phyloP scores from a whole-genome alignment of 2,329 filamentous ascomycete species.

The Seiridium unicorne region DNA sequence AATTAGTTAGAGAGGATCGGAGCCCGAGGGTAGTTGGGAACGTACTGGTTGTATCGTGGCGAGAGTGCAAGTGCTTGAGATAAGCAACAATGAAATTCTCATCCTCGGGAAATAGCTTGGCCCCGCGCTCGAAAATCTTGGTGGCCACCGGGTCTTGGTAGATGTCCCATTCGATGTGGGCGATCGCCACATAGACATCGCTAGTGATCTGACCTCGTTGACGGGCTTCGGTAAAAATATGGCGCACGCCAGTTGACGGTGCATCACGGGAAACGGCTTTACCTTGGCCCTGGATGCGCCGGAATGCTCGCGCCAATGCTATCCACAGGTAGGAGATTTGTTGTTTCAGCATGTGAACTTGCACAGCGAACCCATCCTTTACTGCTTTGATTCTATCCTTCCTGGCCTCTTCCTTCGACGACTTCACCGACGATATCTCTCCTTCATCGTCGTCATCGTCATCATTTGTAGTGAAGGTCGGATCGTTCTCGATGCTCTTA shows the following conservation, averaged over 20 bases:
- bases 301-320: slow-evolving; percentile 88
- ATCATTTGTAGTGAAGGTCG: slow-evolving; percentile 30
- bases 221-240: slow-evolving; percentile 86
- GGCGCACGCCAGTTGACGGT: slow-evolving; percentile 64
- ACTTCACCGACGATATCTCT: slow-evolving; percentile 37
- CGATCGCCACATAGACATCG: slow-evolving; percentile 92
- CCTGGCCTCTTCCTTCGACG: slow-evolving; percentile 51
- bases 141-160: slow-evolving; percentile 91
- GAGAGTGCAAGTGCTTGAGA: slow-evolving; percentile 87
- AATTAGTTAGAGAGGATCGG: neutral
- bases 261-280: slow-evolving; percentile 44
- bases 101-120: slow-evolving; percentile 90
- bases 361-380: slow-evolving; percentile 66
- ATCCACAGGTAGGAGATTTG: slow-evolving; percentile 95
- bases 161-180: slow-evolving; percentile 90
- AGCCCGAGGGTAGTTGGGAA: slow-evolving; percentile 15
- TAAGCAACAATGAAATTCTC: slow-evolving; percentile 94
- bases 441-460: slow-evolving; percentile 50
- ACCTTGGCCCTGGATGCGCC: slow-evolving; percentile 86
- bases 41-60: slow-evolving; percentile 91
- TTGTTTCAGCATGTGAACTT: slow-evolving; percentile 74
- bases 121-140: slow-evolving; percentile 93
- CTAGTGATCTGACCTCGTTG: slow-evolving; percentile 85
- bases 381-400: slow-evolving; percentile 64
- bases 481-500: slow-evolving; percentile 53